Evolutionary conservation across 2,329 filamentous ascomycete species (phyloP).

Genomic region (Fusarium luffae): DNA sequence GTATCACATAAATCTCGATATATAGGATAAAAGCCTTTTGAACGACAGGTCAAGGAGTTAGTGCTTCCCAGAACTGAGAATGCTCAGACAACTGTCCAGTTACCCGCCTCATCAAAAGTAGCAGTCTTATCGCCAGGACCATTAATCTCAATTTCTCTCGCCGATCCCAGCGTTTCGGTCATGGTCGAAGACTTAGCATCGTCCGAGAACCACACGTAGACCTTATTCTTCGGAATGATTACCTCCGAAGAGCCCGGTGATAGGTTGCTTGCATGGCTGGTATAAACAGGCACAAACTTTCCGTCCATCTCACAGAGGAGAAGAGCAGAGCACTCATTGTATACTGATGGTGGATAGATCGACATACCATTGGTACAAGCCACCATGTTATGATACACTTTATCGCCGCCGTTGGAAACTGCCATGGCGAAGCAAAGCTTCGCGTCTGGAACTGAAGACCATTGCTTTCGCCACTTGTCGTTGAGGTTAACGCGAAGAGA

Average conservation of each 20-base stretch:
- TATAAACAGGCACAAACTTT: not conserved
- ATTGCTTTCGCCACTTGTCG: not conserved
- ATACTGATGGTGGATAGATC: fast-evolving
- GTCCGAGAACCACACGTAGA: not conserved
- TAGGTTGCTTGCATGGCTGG: not conserved
- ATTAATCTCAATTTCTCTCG: not conserved
- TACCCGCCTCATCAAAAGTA: not conserved
- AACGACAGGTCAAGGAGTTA: too few relatives aligned
- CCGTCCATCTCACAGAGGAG: not conserved
- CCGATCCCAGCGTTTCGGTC: not conserved
- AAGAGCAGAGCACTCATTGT: not conserved
- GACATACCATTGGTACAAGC: not conserved
- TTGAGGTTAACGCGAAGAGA: not conserved
- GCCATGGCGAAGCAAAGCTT: not conserved
- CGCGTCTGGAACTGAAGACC: not conserved
- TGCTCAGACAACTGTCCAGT: not conserved
- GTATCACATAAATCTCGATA: not conserved
- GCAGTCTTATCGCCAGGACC: not conserved
- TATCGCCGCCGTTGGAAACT: not conserved
- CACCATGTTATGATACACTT: not conserved
- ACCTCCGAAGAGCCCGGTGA: not conserved
- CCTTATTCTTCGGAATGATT: not conserved
- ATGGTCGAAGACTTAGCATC: not conserved
- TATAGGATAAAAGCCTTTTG: not conserved
- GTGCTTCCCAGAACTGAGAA: too few relatives aligned